Conservation (phyloP, 768 basidiomycete genomes). For the Pisolithus tinctorius region DNA sequence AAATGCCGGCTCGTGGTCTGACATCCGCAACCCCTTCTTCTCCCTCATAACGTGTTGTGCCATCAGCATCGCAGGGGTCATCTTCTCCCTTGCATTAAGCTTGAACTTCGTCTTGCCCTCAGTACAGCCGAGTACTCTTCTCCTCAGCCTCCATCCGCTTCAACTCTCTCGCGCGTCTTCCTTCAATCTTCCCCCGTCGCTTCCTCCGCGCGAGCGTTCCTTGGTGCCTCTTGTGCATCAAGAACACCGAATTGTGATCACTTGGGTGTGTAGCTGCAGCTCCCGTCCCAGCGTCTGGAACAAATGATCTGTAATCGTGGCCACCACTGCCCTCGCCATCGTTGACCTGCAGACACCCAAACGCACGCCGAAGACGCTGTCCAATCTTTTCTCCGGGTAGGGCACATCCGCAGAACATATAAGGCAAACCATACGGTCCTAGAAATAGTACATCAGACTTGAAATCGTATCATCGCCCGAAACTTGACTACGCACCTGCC, state of each 20-base stretch:
- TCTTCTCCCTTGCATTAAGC: background rate
- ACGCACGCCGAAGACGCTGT: slow-evolving; percentile 32
- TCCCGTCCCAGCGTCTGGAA: slow-evolving; percentile 10
- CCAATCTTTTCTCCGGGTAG: slow-evolving; percentile 40
- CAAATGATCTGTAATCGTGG: slow-evolving; percentile 1
- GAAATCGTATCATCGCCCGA: background rate
- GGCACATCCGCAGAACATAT: slow-evolving; percentile 55
- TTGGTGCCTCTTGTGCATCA: slow-evolving; percentile 20
- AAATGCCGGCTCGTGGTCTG: slow-evolving; percentile 30
- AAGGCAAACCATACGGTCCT: slow-evolving; percentile 44
- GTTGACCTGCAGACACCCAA: background rate
- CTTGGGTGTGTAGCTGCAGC: slow-evolving; percentile 44
- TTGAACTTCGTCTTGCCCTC: too few relatives aligned
- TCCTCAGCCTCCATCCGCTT: slow-evolving; percentile 15
- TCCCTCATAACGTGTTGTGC: too few relatives aligned
- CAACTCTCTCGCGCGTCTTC: slow-evolving; percentile 21
- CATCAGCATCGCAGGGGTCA: too few relatives aligned
- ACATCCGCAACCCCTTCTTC: background rate
- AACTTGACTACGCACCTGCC: slow-evolving; percentile 30
- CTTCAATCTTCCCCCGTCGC: slow-evolving; percentile 22
- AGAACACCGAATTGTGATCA: slow-evolving; percentile 44
- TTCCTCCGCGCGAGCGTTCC: slow-evolving; percentile 16
- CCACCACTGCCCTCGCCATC: background rate
- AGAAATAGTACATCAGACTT: background rate
- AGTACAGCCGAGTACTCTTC: too few relatives aligned